phyloP scores from a whole-genome alignment of 2,329 filamentous ascomycete species.

The Clathrospora elynae region DNA sequence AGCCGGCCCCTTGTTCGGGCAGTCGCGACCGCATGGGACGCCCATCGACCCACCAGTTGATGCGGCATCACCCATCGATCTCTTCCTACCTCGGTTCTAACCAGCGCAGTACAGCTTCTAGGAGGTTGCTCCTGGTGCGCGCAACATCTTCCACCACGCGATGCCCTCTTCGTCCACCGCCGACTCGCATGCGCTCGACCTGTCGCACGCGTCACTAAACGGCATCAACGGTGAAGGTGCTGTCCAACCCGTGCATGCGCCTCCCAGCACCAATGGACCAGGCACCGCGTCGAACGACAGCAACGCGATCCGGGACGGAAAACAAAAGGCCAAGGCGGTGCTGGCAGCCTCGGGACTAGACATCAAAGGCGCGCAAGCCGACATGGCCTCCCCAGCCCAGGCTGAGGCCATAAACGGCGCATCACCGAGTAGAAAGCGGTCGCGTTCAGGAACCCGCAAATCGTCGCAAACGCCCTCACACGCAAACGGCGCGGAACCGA shows the following conservation, averaged over 20 bases:
- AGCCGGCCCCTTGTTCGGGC: conserved; percentile 29
- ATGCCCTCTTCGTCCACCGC: conserved; percentile 46
- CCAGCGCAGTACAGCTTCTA: conserved; percentile 37
- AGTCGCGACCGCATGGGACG: conserved; percentile 35
- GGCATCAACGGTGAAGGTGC: conserved; percentile 40
- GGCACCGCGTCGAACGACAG: conserved; percentile 38
- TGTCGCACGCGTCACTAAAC: conserved; percentile 42
- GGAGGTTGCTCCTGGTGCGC: conserved; percentile 38
- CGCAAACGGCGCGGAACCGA: conserved; percentile 45
- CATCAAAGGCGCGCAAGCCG: conserved; percentile 36
- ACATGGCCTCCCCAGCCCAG: conserved; percentile 38
- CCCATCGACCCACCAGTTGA: conserved; percentile 30
- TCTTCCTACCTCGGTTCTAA: conserved; percentile 39
- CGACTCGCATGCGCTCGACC: conserved; percentile 31
- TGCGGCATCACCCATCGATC: conserved; percentile 12
- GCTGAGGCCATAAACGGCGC: conserved; percentile 55
- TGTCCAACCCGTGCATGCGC: conserved; percentile 41
- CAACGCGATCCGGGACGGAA: conserved; percentile 62
- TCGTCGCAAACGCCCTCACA: conserved; percentile 49
- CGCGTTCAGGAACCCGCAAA: conserved; percentile 62
- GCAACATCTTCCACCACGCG: conserved; percentile 27
- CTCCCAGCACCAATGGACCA: conserved; percentile 31
- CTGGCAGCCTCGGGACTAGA: conserved; percentile 59
- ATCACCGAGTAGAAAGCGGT: conserved; percentile 61
- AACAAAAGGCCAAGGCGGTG: conserved; percentile 64